Percentiles rank a stretch among this genome's conserved stretches.
Evolutionary conservation across 306 rosid species (phyloP).

Genomic region (Hippophae gyantsensis): DNA sequence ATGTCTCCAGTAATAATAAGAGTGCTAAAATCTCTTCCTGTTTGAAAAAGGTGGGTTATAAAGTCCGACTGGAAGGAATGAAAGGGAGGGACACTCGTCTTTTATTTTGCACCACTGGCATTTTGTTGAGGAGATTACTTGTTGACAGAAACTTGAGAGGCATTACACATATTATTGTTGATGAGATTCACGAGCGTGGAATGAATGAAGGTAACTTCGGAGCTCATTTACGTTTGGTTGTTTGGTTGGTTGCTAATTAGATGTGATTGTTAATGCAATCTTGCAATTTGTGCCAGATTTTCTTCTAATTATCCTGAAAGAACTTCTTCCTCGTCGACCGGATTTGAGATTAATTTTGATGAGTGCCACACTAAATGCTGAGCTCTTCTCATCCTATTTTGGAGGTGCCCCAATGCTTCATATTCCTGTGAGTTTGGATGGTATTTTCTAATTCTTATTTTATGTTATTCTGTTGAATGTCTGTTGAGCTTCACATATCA

Average conservation of each 20-base stretch:
- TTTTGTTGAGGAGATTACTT: constrained; percentile 79
- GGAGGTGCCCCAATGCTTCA: constrained; percentile 39
- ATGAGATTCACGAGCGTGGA: constrained; percentile 99
- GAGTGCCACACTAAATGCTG: constrained; percentile 45
- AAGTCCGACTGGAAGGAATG: constrained; percentile 92
- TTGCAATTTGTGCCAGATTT: constrained; percentile 29
- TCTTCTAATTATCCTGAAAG: constrained; percentile 43
- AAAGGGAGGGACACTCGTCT: constrained; percentile 87
- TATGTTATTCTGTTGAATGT: background rate
- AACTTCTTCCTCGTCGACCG: constrained; percentile 42
- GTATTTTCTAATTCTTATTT: background rate
- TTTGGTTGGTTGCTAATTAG: constrained; percentile 13
- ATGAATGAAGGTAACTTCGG: constrained; percentile 82
- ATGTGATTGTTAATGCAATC: background rate
- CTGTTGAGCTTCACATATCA: background rate
- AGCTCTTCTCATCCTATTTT: constrained; percentile 41
- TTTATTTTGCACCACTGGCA: constrained; percentile 96
- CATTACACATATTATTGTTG: constrained; percentile 84
- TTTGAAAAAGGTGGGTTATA: constrained; percentile 74
- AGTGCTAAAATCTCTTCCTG: constrained; percentile 1
- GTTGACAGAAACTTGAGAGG: constrained; percentile 77
- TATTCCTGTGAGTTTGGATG: constrained; percentile 35
- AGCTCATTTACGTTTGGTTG: constrained; percentile 4
- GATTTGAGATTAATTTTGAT: constrained; percentile 39
- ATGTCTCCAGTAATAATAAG: background rate